Evolutionary conservation across 768 basidiomycete species (phyloP), one percentile per base, ranked within the genome.

Genomic region (Pleurotus giganteus): DNA sequence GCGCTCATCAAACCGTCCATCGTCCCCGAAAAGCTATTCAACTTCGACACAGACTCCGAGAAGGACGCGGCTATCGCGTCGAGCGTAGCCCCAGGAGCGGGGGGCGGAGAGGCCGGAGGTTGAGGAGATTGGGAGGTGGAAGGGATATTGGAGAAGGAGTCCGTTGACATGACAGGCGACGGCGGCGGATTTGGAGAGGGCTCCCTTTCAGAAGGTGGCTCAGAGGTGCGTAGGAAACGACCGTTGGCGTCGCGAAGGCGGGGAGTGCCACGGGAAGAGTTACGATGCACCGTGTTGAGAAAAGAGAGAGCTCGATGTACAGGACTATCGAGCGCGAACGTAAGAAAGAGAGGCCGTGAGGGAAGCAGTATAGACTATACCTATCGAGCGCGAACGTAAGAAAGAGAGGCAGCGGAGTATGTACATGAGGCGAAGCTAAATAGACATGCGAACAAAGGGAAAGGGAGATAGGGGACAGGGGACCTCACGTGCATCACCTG

Each of bases 301-400:
- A 26, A 26, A 47, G 46, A 47, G 21, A 47, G n/a, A 31, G 46
- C 46, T 47, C 46, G 46, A 47, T 9, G 39, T 41, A n/a, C 17
- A n/a, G n/a, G n/a, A 17, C 46, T 47, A 47, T 47, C 24, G 46
- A 47, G 46, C 46, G 46, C 28, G 29, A 31, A 28, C 23, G 46
- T 47, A 47, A 47, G 46, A 47, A 47, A 41, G 24, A 47, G 2
- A 28, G 46, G 29, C 26, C 15, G 3, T 8, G 29, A 29, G 9
- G 21, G 29, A 27, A n/a, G 8, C 29, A 47, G 4, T 47, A 28
- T 1, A 21, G 7, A n/a, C n/a, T n/a, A n/a, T 47, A 47, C 45
- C 45, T 47, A 47, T 47, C 26, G 45, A 47, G 45, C 45, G 45
- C 28, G 29, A 31, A 28, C 23, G 45, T 47, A 47, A 47, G 45